Evolutionary conservation across 495 filamentous ascomycete species (phyloP).

Genomic region (Penicillium egyptiacum): DNA sequence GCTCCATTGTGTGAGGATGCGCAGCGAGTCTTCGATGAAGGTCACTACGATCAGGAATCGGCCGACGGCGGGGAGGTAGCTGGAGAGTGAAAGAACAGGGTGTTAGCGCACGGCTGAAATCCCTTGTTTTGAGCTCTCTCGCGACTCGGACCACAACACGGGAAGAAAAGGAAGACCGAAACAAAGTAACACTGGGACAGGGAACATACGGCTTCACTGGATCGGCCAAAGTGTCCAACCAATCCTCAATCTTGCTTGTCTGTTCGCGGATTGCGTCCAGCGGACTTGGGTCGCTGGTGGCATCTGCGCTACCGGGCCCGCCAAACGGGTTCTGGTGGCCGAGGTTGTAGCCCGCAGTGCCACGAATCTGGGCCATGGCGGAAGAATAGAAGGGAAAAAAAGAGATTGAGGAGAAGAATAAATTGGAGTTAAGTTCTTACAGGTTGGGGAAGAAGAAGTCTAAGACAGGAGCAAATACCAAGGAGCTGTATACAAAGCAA

Average conservation of each 20-base stretch:
- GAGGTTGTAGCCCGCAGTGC: constrained; percentile 93
- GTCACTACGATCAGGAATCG: constrained; percentile 98
- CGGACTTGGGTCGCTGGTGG: constrained; percentile 74
- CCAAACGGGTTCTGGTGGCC: constrained; percentile 75
- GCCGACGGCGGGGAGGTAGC: constrained; percentile 91
- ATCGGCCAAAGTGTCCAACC: constrained; percentile 83
- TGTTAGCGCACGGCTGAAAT: constrained; percentile 33
- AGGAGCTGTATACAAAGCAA: constrained; percentile 28
- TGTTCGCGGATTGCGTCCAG: constrained; percentile 90
- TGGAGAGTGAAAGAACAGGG: constrained; percentile 43
- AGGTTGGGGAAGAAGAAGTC: constrained; percentile 13
- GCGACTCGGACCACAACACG: background rate
- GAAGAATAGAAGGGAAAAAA: constrained; percentile 5
- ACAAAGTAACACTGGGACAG: background rate
- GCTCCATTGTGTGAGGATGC: constrained; percentile 97
- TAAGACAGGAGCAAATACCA: constrained; percentile 22
- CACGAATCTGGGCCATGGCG: constrained; percentile 92
- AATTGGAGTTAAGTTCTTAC: constrained; percentile 1
- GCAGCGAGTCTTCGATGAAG: constrained; percentile 92
- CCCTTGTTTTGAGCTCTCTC: constrained; percentile 23
- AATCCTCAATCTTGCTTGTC: constrained; percentile 97
- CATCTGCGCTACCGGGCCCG: constrained; percentile 58
- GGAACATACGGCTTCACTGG: constrained; percentile 91
- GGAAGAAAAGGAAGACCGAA: background rate
- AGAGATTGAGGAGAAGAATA: constrained; percentile 9